A percentile compares a stretch with the other conserved stretches of the same genome.
Conservation (phyloP, 257 asterid species). For the Penstemon eatonii region DNA sequence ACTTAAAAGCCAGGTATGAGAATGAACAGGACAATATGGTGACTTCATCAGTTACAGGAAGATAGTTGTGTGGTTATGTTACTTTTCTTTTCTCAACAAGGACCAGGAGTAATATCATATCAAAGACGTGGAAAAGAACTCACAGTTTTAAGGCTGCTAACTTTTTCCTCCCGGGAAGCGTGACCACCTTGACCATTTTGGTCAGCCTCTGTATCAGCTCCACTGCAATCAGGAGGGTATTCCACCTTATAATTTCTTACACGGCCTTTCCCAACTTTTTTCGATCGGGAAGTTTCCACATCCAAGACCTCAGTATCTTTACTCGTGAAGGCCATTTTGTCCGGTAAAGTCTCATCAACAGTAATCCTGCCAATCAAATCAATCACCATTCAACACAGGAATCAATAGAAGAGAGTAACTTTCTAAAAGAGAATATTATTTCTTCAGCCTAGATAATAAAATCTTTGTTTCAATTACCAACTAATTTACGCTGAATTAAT, state of each 20-base stretch:
- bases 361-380: constrained; percentile 36
- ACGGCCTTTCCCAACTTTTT: constrained; percentile 65
- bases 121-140: constrained; percentile 35
- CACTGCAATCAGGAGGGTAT: constrained; percentile 66
- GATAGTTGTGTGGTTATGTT: background rate
- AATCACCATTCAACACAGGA: constrained; percentile 12
- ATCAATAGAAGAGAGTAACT: constrained; percentile 11
- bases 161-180: constrained; percentile 92
- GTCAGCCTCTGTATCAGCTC: constrained; percentile 74
- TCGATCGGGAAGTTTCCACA: constrained; percentile 60
- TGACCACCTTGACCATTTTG: constrained; percentile 76
- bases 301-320: constrained; percentile 69
- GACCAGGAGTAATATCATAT: constrained; percentile 12
- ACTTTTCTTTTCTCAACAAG: background rate
- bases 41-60: constrained; percentile 13
- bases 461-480: background rate
- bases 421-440: background rate
- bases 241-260: constrained; percentile 63
- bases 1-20: background rate
- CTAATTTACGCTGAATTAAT: background rate
- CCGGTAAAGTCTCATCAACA: constrained; percentile 40
- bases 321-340: constrained; percentile 35
- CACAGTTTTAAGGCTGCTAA: constrained; percentile 96
- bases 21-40: constrained; percentile 1
- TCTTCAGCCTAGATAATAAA: background rate